A percentile compares a stretch with the other conserved stretches of the same genome.
Evolutionary conservation across 768 basidiomycete species (phyloP).

Genomic region (Kwoniella dendrophila): DNA sequence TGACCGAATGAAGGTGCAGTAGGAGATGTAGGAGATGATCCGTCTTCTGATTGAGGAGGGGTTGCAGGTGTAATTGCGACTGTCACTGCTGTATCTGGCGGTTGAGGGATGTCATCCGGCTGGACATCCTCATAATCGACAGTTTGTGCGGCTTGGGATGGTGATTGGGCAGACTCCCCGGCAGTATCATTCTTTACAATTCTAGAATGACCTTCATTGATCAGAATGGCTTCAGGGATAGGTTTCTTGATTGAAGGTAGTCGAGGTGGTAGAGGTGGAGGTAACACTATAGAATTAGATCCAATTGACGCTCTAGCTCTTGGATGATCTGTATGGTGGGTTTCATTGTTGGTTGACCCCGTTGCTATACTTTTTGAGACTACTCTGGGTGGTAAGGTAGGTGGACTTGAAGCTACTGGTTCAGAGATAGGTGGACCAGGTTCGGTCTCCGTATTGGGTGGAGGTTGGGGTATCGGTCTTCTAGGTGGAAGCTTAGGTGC

Average conservation of each 20-base stretch:
- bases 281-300: background rate
- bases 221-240: background rate
- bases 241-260: background rate
- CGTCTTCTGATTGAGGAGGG: slow-evolving; percentile 12
- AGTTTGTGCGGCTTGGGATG: background rate
- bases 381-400: background rate
- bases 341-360: background rate
- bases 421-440: slow-evolving; percentile 1
- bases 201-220: background rate
- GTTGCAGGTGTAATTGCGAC: slow-evolving; percentile 30
- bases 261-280: slow-evolving; percentile 10
- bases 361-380: background rate
- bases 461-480: background rate
- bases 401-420: background rate
- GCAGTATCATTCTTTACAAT: no score
- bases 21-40: slow-evolving; percentile 5
- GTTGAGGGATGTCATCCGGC: background rate
- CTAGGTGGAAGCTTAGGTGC: slow-evolving; percentile 19
- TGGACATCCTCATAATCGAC: background rate
- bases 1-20: slow-evolving; percentile 8
- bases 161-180: no score
- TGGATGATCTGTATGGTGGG: background rate
- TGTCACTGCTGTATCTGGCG: slow-evolving; percentile 1
- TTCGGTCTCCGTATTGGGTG: background rate
- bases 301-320: background rate